These are phyloP conservation scores for Chenopodium formosanum DNA, from an alignment of 148 eudicot species.

Conservation along the genomic window DNA sequence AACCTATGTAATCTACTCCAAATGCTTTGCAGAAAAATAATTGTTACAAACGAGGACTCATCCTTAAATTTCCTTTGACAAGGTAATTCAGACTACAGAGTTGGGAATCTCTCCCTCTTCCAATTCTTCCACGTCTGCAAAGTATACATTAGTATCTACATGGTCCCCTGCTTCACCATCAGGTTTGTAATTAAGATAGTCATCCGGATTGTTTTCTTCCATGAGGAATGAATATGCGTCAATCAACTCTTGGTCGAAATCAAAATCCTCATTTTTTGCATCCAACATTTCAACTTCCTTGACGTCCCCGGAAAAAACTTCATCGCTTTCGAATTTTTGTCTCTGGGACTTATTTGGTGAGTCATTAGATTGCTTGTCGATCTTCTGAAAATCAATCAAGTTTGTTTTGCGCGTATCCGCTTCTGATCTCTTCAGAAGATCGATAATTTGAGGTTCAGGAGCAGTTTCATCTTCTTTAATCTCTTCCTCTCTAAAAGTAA, in stretches of 20 bases:
- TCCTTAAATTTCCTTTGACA: neutral
- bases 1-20: neutral
- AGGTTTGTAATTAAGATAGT: constrained; percentile 47
- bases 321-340: constrained; percentile 15
- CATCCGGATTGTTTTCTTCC: constrained; percentile 59
- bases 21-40: neutral
- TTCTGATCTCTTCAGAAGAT: constrained; percentile 38
- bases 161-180: constrained; percentile 33
- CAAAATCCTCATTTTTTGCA: constrained; percentile 43
- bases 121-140: constrained; percentile 49
- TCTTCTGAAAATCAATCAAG: constrained; percentile 9
- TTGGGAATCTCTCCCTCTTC: constrained; percentile 92
- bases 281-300: constrained; percentile 33
- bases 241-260: constrained; percentile 55
- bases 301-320: constrained; percentile 8
- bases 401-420: neutral
- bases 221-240: constrained; percentile 57
- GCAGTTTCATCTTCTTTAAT: constrained; percentile 49
- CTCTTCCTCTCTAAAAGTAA: constrained; percentile 75
- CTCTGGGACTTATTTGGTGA: neutral
- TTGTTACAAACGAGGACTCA: neutral
- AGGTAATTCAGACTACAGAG: constrained; percentile 13
- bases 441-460: constrained; percentile 49
- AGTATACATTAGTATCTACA: constrained; percentile 11
- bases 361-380: constrained; percentile 24